These are phyloP conservation scores for Penicillium salamii DNA, from an alignment of 495 filamentous ascomycete genomes.

Conservation along the genomic window DNA sequence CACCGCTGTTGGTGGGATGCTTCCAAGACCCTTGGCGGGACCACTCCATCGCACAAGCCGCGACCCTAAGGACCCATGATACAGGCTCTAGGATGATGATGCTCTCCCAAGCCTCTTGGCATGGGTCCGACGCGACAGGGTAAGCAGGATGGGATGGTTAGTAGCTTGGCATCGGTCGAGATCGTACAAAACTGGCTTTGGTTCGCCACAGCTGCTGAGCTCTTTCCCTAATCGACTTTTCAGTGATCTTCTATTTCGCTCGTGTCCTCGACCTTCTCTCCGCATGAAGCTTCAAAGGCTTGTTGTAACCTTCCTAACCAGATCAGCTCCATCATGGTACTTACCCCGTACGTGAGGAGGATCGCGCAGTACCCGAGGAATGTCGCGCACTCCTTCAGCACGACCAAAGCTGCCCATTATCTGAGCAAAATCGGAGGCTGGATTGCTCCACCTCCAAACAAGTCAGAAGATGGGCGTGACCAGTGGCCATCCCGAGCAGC, in stretches of 20 bases:
- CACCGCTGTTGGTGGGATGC: background rate
- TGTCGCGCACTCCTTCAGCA: background rate
- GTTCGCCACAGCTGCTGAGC: background rate
- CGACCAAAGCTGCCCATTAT: conserved; percentile 2
- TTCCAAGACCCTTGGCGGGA: conserved; percentile 2
- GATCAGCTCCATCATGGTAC: background rate
- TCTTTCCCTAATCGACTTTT: background rate
- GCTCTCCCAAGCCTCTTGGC: background rate
- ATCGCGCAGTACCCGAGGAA: background rate
- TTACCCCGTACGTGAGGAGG: background rate
- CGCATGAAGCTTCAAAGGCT: background rate
- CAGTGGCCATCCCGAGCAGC: conserved; percentile 25
- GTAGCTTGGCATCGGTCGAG: background rate
- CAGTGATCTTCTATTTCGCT: background rate
- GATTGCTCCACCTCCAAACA: conserved; percentile 23
- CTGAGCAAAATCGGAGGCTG: conserved; percentile 11
- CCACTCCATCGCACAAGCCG: background rate
- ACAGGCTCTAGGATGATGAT: background rate
- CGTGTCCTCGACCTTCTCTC: background rate
- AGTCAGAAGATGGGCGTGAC: conserved; percentile 26
- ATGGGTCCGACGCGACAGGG: background rate
- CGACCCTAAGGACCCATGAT: background rate
- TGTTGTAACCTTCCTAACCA: background rate
- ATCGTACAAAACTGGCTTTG: background rate
- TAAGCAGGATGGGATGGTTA: background rate